Evolutionary conservation across 306 rosid species (phyloP).

Genomic region (Rosa lucieae): DNA sequence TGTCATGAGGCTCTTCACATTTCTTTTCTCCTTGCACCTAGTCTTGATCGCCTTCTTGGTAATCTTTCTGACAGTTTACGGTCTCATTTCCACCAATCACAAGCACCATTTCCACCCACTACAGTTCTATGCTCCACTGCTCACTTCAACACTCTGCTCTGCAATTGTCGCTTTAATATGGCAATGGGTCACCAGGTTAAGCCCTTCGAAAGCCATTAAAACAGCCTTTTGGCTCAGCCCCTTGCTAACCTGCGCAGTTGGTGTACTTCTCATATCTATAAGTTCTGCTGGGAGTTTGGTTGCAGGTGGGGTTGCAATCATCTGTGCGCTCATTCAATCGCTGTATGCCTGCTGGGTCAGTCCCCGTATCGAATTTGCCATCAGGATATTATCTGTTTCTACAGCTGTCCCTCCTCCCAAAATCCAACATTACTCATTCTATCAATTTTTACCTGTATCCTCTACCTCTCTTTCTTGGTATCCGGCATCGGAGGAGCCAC

Average conservation of each 20-base stretch:
- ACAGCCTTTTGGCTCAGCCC: slow-evolving; percentile 63
- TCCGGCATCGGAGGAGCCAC: slow-evolving; percentile 64
- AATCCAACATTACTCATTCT: slow-evolving; percentile 25
- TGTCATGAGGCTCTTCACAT: slow-evolving; percentile 28
- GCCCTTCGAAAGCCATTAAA: slow-evolving; percentile 51
- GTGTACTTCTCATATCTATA: slow-evolving; percentile 40
- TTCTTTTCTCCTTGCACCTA: slow-evolving; percentile 50
- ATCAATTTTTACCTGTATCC: slow-evolving; percentile 30
- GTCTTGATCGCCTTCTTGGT: slow-evolving; percentile 36
- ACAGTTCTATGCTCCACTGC: slow-evolving; percentile 63
- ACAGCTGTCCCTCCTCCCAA: slow-evolving; percentile 40
- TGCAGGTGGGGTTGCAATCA: slow-evolving; percentile 42
- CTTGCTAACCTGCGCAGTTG: slow-evolving; percentile 46
- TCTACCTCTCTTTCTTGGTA: slow-evolving; percentile 53
- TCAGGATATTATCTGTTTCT: slow-evolving; percentile 44
- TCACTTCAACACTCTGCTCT: slow-evolving; percentile 41
- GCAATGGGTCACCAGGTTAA: slow-evolving; percentile 45
- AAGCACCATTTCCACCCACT: slow-evolving; percentile 52
- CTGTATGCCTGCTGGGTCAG: slow-evolving; percentile 70
- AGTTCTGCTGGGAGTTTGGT: slow-evolving; percentile 41
- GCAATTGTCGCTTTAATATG: slow-evolving; percentile 54
- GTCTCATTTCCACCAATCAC: slow-evolving; percentile 31
- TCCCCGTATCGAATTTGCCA: slow-evolving; percentile 48
- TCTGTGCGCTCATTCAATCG: slow-evolving; percentile 49
- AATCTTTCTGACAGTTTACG: slow-evolving; percentile 39